Evolutionary conservation across 2,329 filamentous ascomycete genomes (phyloP), one percentile per base, ranked within the genome.

Genomic region (Lasiodiplodia sp.): DNA sequence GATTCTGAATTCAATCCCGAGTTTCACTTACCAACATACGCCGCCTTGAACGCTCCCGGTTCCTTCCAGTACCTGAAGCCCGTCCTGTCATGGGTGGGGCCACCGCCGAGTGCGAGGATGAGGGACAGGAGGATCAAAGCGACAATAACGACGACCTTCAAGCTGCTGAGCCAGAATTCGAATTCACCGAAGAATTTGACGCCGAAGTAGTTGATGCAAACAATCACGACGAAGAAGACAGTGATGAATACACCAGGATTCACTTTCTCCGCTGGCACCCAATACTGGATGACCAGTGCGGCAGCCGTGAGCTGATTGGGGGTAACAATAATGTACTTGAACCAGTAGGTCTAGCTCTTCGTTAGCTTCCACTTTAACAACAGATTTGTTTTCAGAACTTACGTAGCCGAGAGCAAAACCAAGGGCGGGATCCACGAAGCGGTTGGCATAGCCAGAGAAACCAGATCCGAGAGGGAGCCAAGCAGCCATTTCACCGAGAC

Each of bases 261-360:
- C 68, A 95, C 84, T n/a, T 64, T 21, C 0, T 91, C 86, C 34
- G 87, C 81, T 1, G 84, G 78, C 12, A 92, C 81, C 93, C 93
- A 96, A 74, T 89, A 94, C 72, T 91, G 88, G 69, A 96, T 91
- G 68, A 95, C 91, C 47, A 96, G 80, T 5, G 92, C 88, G n/a
- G 87, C 88, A 34, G 93, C 93, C 0, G 92, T 96, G 49, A 96
- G 83, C 77, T 96, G 92, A 75, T 96, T 96, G 1, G 93, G 92
- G 1, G 92, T 94, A 62, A 92, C 87, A 74, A 96, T 94, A 77
- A 96, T 92, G 78, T 96, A 96, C 77, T 88, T 94, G 81, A 90
- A 87, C 87, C 88, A 92, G 72, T 83, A 83, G 3, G 77, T 78
- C 78, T 78, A 74, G n/a, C 31, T 28, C 11, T 74, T 64, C 74